Evolutionary conservation across 2,329 filamentous ascomycete genomes (phyloP).

Genomic region (Laburnicola sp.): DNA sequence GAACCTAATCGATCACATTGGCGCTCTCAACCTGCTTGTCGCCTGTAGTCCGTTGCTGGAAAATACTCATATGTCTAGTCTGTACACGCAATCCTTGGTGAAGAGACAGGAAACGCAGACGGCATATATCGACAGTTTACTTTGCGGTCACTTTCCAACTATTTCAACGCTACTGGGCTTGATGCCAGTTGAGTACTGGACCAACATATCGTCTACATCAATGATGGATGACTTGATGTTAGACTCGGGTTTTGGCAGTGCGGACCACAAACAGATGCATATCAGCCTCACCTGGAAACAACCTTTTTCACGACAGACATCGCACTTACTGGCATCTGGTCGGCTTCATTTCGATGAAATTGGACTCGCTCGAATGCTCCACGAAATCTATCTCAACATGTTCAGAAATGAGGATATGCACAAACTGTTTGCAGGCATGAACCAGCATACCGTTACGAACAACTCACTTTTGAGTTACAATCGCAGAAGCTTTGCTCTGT

Average conservation of each 20-base stretch:
- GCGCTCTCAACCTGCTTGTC: slow-evolving; percentile 51
- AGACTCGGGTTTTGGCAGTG: background rate
- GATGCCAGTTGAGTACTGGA: slow-evolving; percentile 24
- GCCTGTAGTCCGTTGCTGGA: slow-evolving; percentile 55
- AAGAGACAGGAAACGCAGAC: slow-evolving; percentile 35
- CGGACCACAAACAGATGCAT: too few species aligned
- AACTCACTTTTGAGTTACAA: too few species aligned
- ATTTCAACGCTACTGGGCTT: slow-evolving; percentile 58
- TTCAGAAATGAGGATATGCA: slow-evolving; percentile 18
- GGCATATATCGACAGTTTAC: slow-evolving; percentile 46
- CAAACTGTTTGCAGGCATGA: too few species aligned
- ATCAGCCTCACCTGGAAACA: background rate
- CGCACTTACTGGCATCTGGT: slow-evolving; percentile 8
- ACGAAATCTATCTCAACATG: slow-evolving; percentile 16
- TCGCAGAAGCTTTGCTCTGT: too few species aligned
- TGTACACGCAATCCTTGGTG: slow-evolving; percentile 50
- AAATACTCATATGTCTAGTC: slow-evolving; percentile 34
- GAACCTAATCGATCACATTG: slow-evolving; percentile 52
- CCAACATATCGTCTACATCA: slow-evolving; percentile 11
- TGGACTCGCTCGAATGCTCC: slow-evolving; percentile 13
- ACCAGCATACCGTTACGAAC: too few species aligned
- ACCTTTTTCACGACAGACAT: slow-evolving; percentile 47
- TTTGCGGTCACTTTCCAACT: slow-evolving; percentile 53
- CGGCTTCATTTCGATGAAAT: slow-evolving; percentile 48
- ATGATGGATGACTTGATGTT: slow-evolving; percentile 35